These are phyloP conservation scores for Pseudogymnoascus sp. DNA, from an alignment of 2,329 filamentous ascomycete species.

Conservation along the genomic window DNA sequence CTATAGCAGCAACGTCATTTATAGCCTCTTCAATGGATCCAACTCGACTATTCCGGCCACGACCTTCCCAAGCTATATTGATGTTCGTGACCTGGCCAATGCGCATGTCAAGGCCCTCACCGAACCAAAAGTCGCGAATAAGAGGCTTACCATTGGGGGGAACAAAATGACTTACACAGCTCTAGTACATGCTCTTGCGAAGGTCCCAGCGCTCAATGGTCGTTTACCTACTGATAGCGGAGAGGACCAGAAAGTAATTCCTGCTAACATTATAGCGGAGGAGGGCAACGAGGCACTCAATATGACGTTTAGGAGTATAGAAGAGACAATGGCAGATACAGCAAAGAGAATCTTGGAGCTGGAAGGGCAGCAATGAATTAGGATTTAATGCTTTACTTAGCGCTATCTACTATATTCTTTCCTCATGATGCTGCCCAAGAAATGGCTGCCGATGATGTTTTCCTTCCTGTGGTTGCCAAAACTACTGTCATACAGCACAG, in stretches of 20 bases:
- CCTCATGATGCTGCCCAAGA: not conserved
- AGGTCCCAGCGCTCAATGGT: slow-evolving; percentile 23
- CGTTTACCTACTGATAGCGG: slow-evolving; percentile 26
- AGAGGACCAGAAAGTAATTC: slow-evolving; percentile 21
- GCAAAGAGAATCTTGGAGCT: slow-evolving; percentile 20
- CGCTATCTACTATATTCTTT: not conserved
- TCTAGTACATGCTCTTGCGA: slow-evolving; percentile 24
- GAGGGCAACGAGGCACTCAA: slow-evolving; percentile 17
- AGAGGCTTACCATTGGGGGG: slow-evolving; percentile 17
- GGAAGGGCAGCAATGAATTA: slow-evolving; percentile 14
- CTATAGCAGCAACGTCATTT: slow-evolving; percentile 25
- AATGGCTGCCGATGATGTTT: not conserved
- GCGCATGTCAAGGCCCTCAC: slow-evolving; percentile 27
- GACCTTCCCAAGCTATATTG: slow-evolving; percentile 24
- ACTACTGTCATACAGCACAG: not conserved
- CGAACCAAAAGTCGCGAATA: slow-evolving; percentile 22
- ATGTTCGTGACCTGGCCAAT: slow-evolving; percentile 27
- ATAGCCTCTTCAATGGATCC: slow-evolving; percentile 27
- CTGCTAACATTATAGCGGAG: slow-evolving; percentile 16
- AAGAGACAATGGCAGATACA: slow-evolving; percentile 21
- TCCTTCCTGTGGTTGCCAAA: not conserved
- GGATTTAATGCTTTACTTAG: not conserved
- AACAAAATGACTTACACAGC: slow-evolving; percentile 19
- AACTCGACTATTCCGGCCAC: slow-evolving; percentile 23
- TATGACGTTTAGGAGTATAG: slow-evolving; percentile 16